These are phyloP conservation scores for Fusarium keratoplasticum DNA, from an alignment of 2,329 filamentous ascomycete species.

Conservation along the genomic window DNA sequence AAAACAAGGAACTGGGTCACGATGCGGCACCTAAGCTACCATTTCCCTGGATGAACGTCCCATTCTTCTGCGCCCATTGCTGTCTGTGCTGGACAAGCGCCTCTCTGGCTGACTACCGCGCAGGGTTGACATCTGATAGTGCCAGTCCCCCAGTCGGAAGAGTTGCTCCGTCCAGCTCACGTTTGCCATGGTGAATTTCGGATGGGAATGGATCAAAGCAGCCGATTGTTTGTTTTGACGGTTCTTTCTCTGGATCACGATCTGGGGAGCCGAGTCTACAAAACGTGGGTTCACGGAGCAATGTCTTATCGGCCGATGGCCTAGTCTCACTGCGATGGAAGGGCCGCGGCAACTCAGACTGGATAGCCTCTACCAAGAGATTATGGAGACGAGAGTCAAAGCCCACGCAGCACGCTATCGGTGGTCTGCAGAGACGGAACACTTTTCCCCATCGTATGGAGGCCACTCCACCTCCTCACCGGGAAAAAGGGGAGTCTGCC, in stretches of 20 bases:
- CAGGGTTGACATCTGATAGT: constrained; percentile 14
- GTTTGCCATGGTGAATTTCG: background rate
- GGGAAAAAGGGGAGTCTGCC: background rate
- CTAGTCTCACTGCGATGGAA: constrained; percentile 30
- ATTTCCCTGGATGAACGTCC: constrained; percentile 6
- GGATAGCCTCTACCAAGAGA: background rate
- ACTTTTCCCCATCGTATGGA: constrained; percentile 17
- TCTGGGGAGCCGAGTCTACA: constrained; percentile 13
- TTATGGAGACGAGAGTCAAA: background rate
- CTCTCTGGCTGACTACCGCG: background rate
- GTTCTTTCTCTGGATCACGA: constrained; percentile 22
- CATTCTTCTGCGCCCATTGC: constrained; percentile 1
- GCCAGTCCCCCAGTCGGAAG: constrained; percentile 20
- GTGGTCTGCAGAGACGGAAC: constrained; percentile 9
- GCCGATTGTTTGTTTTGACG: constrained; percentile 10
- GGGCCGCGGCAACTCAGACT: background rate
- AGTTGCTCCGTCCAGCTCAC: constrained; percentile 23
- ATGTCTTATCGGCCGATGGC: constrained; percentile 26
- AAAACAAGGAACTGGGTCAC: constrained; percentile 33
- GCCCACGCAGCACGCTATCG: constrained; percentile 34
- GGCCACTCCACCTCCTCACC: constrained; percentile 17
- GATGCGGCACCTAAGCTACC: constrained; percentile 11
- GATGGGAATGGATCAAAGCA: constrained; percentile 5
- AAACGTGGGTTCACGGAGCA: constrained; percentile 25
- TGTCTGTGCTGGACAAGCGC: background rate